phyloP scores from a whole-genome alignment of 495 filamentous ascomycete genomes.

The Mytilinidion resinicola region DNA sequence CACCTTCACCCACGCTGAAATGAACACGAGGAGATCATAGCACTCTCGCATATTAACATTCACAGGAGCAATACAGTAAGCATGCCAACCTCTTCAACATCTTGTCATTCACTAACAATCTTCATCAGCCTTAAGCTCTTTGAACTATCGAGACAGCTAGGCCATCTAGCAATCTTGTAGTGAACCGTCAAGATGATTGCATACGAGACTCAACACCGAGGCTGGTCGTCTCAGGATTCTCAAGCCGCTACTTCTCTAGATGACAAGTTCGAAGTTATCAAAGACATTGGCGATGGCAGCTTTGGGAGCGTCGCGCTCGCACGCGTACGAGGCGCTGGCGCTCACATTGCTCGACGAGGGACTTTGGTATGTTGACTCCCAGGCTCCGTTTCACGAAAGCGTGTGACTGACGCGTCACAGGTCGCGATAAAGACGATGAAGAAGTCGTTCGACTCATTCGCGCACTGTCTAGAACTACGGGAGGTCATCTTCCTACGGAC shows the following conservation, averaged over 20 bases:
- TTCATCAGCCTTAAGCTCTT: no score
- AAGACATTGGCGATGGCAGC: slow-evolving; percentile 97
- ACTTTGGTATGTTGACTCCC: slow-evolving; percentile 62
- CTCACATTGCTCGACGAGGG: slow-evolving; percentile 79
- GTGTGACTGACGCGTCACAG: slow-evolving; percentile 42
- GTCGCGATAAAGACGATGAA: slow-evolving; percentile 99
- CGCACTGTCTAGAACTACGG: slow-evolving; percentile 81
- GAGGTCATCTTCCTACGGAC: slow-evolving; percentile 95
- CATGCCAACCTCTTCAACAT: no score
- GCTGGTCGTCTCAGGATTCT: slow-evolving; percentile 25
- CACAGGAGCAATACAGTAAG: no score
- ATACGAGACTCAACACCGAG: slow-evolving; percentile 34
- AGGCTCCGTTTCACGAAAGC: slow-evolving; percentile 19
- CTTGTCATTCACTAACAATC: no score
- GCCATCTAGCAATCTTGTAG: no score
- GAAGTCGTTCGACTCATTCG: slow-evolving; percentile 92
- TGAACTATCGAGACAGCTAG: no score
- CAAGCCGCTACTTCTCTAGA: slow-evolving; percentile 32
- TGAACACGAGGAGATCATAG: neutral
- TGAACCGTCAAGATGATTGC: slow-evolving; percentile 17
- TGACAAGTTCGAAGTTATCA: slow-evolving; percentile 92
- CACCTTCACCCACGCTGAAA: slow-evolving; percentile 1
- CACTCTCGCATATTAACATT: neutral
- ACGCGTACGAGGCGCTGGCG: slow-evolving; percentile 80
- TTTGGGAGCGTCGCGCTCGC: slow-evolving; percentile 95